These are phyloP conservation scores for Ustilago loliicola DNA, from an alignment of 1,284 basidiomycete species.

Conservation along the genomic window DNA sequence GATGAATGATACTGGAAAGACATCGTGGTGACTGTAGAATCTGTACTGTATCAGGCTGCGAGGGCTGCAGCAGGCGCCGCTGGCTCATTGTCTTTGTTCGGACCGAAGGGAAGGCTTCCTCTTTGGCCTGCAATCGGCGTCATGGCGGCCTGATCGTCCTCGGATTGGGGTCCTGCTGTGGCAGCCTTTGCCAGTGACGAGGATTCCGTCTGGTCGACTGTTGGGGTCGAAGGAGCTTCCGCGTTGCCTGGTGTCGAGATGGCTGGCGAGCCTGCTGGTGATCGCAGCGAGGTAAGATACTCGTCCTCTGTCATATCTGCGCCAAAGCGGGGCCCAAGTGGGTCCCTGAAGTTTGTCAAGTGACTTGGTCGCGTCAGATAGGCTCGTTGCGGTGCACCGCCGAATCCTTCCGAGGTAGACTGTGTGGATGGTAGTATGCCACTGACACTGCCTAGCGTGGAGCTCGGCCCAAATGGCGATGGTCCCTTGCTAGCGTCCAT, in stretches of 20 bases:
- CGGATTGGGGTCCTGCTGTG: background rate
- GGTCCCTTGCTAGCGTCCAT: slow-evolving; percentile 1
- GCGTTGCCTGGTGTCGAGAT: slow-evolving; percentile 38
- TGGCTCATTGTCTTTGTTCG: slow-evolving; percentile 14
- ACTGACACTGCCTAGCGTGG: background rate
- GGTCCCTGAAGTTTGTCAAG: slow-evolving; percentile 20
- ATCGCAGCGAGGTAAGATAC: slow-evolving; percentile 44
- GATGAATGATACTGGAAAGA: background rate
- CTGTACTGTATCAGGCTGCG: slow-evolving; percentile 19
- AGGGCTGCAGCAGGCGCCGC: slow-evolving; percentile 13
- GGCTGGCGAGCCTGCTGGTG: slow-evolving; percentile 45
- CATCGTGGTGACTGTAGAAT: background rate
- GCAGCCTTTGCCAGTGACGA: background rate
- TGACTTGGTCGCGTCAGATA: slow-evolving; percentile 20
- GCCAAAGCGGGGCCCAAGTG: slow-evolving; percentile 23
- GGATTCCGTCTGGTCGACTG: slow-evolving; percentile 4
- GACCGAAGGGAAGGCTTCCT: slow-evolving; percentile 5
- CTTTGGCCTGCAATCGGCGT: slow-evolving; percentile 20
- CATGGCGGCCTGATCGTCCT: slow-evolving; percentile 14
- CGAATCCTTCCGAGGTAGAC: background rate
- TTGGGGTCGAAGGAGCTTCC: slow-evolving; percentile 16
- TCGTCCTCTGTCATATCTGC: slow-evolving; percentile 47
- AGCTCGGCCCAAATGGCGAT: background rate
- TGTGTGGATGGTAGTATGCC: slow-evolving; percentile 5
- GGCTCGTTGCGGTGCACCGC: background rate